Conservation (phyloP, 306 rosid genomes). For the Rosa lucieae region DNA sequence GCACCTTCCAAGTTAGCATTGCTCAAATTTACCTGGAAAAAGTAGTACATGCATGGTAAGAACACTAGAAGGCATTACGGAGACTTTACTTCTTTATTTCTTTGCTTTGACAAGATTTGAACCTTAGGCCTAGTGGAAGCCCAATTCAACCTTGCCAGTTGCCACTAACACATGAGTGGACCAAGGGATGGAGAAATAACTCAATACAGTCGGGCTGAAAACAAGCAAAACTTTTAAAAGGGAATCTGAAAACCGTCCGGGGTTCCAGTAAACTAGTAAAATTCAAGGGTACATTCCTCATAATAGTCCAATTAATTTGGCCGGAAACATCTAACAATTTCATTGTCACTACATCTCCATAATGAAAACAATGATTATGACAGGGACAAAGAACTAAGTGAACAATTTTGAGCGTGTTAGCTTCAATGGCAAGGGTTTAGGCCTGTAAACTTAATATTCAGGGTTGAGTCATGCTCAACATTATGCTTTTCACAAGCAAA, state of each 20-base stretch:
- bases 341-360: neutral
- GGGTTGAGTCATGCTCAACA: neutral
- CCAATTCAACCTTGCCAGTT: neutral
- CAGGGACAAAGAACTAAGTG: neutral
- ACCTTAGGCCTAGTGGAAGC: neutral
- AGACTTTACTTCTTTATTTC: neutral
- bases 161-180: neutral
- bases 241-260: neutral
- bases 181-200: neutral
- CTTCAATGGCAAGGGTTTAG: neutral
- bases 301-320: neutral
- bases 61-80: neutral
- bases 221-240: neutral
- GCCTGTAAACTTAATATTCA: neutral
- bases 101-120: neutral
- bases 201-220: neutral
- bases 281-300: neutral
- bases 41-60: slow-evolving; percentile 24
- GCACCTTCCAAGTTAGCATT: slow-evolving; percentile 98
- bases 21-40: slow-evolving; percentile 79
- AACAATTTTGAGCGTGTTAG: neutral
- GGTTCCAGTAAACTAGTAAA: neutral
- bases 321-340: neutral
- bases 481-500: neutral
- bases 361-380: neutral